phyloP scores from a whole-genome alignment of 148 eudicot species.

The Camellia lanceoleosa region DNA sequence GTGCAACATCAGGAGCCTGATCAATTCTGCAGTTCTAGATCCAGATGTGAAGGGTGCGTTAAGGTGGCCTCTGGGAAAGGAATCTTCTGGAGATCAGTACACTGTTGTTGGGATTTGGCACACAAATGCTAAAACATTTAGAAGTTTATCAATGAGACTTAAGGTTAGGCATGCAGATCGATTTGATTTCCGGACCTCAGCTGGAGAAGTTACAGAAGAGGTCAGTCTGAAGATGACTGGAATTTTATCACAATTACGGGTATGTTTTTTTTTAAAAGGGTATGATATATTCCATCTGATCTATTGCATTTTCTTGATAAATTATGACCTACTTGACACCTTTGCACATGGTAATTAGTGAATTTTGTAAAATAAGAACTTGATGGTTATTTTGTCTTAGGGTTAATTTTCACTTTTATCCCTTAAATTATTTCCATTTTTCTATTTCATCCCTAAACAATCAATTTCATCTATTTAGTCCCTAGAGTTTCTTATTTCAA shows the following conservation, averaged over 20 bases:
- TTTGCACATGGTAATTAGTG: too few relatives aligned
- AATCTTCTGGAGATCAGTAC: conserved; percentile 21
- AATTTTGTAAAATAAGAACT: too few relatives aligned
- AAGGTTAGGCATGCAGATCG: conserved; percentile 27
- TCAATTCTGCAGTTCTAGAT: conserved; percentile 27
- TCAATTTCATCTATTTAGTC: too few relatives aligned
- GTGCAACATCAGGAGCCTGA: conserved; percentile 16
- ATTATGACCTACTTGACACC: too few relatives aligned
- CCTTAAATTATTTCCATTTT: too few relatives aligned
- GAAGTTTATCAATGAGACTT: conserved; percentile 14
- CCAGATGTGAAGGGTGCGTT: conserved; percentile 40
- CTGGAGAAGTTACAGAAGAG: conserved; percentile 24
- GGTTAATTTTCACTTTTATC: too few relatives aligned
- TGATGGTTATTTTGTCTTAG: too few relatives aligned
- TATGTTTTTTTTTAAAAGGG: not conserved
- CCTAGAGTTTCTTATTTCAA: too few relatives aligned
- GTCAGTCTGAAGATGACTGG: conserved; percentile 16
- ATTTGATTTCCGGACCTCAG: conserved; percentile 20
- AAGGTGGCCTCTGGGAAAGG: conserved; percentile 29
- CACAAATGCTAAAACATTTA: conserved; percentile 17
- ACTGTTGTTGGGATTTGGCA: conserved; percentile 23
- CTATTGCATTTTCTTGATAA: too few relatives aligned
- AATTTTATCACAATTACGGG: conserved; percentile 14
- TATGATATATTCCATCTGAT: too few relatives aligned
- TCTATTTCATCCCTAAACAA: too few relatives aligned